A percentile compares a stretch with the other conserved stretches of the same genome.
Conservation (phyloP, 2,329 filamentous ascomycete genomes). For the Coniochaeta sp. region DNA sequence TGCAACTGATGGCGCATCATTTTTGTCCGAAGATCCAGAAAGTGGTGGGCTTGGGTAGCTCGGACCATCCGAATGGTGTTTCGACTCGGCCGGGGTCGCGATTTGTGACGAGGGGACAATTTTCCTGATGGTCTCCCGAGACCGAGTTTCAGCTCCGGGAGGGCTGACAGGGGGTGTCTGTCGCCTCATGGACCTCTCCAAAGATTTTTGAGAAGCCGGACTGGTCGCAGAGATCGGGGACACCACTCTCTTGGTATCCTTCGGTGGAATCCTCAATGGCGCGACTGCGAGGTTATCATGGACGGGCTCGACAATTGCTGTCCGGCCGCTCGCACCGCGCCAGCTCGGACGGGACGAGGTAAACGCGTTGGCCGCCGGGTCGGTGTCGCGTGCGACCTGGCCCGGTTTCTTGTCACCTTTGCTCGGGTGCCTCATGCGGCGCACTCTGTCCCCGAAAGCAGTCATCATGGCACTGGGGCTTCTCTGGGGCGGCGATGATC, state of each 20-base stretch:
- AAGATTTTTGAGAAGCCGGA: slow-evolving; percentile 7
- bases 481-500: slow-evolving; percentile 19
- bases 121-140: slow-evolving; percentile 24
- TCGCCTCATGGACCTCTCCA: slow-evolving; percentile 10
- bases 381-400: slow-evolving; percentile 14
- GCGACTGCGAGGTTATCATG: slow-evolving; percentile 50
- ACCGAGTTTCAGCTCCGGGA: slow-evolving; percentile 19
- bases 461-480: slow-evolving; percentile 19
- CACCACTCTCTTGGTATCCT: slow-evolving; percentile 35
- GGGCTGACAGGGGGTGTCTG: slow-evolving; percentile 24
- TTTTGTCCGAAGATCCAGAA: slow-evolving; percentile 19
- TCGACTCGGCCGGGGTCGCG: slow-evolving; percentile 11
- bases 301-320: slow-evolving; percentile 56
- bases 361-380: slow-evolving; percentile 27
- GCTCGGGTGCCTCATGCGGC: slow-evolving; percentile 29
- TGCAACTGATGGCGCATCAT: slow-evolving; percentile 14
- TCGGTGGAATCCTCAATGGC: slow-evolving; percentile 50
- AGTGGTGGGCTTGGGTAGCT: slow-evolving; percentile 31
- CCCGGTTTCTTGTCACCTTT: slow-evolving; percentile 11
- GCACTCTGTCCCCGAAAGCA: slow-evolving; percentile 38
- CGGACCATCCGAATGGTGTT: slow-evolving; percentile 10
- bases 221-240: slow-evolving; percentile 12
- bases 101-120: slow-evolving; percentile 26
- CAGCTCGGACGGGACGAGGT: slow-evolving; percentile 49
- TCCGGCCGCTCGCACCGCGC: slow-evolving; percentile 67